Conservation (phyloP, 495 filamentous ascomycete species). For the Mytilinidion resinicola region DNA sequence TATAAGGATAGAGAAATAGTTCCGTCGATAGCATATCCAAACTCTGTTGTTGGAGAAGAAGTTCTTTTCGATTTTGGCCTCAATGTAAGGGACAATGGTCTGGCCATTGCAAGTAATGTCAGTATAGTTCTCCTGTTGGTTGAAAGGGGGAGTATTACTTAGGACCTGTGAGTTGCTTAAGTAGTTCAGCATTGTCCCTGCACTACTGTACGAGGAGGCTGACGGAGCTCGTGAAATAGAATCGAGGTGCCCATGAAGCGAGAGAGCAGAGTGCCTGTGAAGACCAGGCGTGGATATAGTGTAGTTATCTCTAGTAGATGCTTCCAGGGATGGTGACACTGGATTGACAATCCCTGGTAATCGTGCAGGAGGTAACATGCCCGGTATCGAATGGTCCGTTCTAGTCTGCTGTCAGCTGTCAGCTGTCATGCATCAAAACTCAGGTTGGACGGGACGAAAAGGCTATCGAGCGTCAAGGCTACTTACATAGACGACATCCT, state of each 20-base stretch:
- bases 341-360: slow-evolving; percentile 27
- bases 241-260: slow-evolving; percentile 25
- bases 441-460: slow-evolving; percentile 19
- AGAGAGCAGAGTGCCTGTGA: slow-evolving; percentile 20
- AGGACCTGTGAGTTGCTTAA: slow-evolving; percentile 8
- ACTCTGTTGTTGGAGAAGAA: slow-evolving; percentile 76
- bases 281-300: slow-evolving; percentile 25
- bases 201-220: neutral
- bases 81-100: slow-evolving; percentile 64
- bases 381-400: slow-evolving; percentile 22
- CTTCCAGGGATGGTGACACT: slow-evolving; percentile 26
- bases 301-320: slow-evolving; percentile 30
- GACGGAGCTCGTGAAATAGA: slow-evolving; percentile 10
- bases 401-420: slow-evolving; percentile 31
- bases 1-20: slow-evolving; percentile 88
- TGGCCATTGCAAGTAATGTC: slow-evolving; percentile 45
- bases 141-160: slow-evolving; percentile 32
- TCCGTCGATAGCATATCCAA: slow-evolving; percentile 94
- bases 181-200: neutral
- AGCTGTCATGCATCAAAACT: slow-evolving; percentile 28
- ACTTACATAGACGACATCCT: slow-evolving; percentile 33
- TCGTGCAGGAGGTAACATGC: slow-evolving; percentile 31
- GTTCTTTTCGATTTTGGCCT: slow-evolving; percentile 85
- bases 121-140: slow-evolving; percentile 56
- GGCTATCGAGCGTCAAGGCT: slow-evolving; percentile 11